phyloP scores from a whole-genome alignment of 108 stramenopile genomes.

The Phaeodactylum tricornutum region DNA sequence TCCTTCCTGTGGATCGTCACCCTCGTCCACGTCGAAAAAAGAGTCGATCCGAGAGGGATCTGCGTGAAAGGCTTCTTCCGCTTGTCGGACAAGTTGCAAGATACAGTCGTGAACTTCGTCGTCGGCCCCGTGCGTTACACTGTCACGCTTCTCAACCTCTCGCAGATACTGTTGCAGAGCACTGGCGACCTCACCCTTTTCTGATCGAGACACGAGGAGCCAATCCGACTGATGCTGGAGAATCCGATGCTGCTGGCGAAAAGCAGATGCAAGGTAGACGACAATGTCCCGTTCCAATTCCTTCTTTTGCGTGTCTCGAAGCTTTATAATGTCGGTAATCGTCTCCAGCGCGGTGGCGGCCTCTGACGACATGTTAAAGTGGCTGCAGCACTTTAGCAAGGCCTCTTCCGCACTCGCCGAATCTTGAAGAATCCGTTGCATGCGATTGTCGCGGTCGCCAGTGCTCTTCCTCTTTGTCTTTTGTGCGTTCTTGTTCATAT shows the following conservation, averaged over 20 bases:
- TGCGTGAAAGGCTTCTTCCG: slow-evolving; percentile 6
- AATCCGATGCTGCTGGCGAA: slow-evolving; percentile 12
- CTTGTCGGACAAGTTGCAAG: not conserved
- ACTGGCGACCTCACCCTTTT: slow-evolving; percentile 19
- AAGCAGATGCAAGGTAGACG: slow-evolving; percentile 7
- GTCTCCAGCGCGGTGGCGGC: slow-evolving; percentile 9
- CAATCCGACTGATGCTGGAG: slow-evolving; percentile 7
- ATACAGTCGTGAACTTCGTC: slow-evolving; percentile 17
- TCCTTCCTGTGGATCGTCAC: too few relatives aligned
- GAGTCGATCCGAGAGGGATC: not conserved
- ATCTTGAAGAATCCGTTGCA: slow-evolving; percentile 17
- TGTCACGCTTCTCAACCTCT: slow-evolving; percentile 7
- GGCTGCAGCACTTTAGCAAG: slow-evolving; percentile 23
- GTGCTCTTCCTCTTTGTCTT: slow-evolving; percentile 15
- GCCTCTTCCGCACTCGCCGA: slow-evolving; percentile 25
- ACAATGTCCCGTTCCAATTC: slow-evolving; percentile 13
- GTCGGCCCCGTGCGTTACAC: slow-evolving; percentile 21
- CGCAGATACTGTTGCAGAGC: slow-evolving; percentile 6
- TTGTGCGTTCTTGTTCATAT: slow-evolving; percentile 24
- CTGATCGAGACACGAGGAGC: slow-evolving; percentile 4
- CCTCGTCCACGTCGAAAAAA: not conserved
- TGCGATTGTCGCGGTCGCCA: slow-evolving; percentile 20
- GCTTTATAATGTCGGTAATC: slow-evolving; percentile 13
- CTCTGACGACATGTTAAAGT: slow-evolving; percentile 15
- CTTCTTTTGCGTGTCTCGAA: slow-evolving; percentile 13